A percentile compares a stretch with the other conserved stretches of the same genome.
Conservation (phyloP, 2,329 filamentous ascomycete species). For the Aspergillus sp. region DNA sequence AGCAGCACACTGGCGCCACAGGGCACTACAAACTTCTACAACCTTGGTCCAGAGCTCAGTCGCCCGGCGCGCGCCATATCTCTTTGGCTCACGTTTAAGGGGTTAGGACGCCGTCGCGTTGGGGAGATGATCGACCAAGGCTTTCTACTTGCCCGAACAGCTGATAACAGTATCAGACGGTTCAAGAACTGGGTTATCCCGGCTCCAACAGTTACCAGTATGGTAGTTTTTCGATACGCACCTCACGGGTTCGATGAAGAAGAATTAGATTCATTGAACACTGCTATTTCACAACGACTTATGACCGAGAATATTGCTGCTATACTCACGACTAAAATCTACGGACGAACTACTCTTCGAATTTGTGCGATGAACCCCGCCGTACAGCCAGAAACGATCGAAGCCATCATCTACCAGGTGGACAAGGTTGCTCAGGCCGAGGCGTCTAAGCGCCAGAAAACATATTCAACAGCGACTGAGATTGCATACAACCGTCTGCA, state of each 20-base stretch:
- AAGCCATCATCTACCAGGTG: too few relatives aligned
- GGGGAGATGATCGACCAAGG: constrained; percentile 25
- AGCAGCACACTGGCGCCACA: constrained; percentile 4
- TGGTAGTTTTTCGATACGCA: constrained; percentile 18
- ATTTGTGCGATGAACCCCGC: neutral
- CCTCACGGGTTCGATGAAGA: neutral
- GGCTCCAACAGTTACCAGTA: constrained; percentile 6
- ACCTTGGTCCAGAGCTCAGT: constrained; percentile 24
- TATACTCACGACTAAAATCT: neutral
- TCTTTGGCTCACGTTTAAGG: constrained; percentile 25
- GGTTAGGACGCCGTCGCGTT: constrained; percentile 21
- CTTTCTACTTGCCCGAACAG: constrained; percentile 6
- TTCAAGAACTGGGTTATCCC: constrained; percentile 11
- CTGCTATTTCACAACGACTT: neutral
- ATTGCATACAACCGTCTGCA: too few relatives aligned
- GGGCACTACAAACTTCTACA: constrained; percentile 20
- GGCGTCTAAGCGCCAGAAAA: too few relatives aligned
- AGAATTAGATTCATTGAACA: constrained; percentile 13
- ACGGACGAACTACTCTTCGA: neutral
- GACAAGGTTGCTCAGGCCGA: neutral
- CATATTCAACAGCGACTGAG: too few relatives aligned
- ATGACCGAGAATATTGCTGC: neutral
- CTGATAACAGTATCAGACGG: neutral
- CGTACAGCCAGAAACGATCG: neutral
- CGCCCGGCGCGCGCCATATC: constrained; percentile 24